Evolutionary conservation across 2,329 filamentous ascomycete genomes (phyloP).

Genomic region (Xylaria digitata): DNA sequence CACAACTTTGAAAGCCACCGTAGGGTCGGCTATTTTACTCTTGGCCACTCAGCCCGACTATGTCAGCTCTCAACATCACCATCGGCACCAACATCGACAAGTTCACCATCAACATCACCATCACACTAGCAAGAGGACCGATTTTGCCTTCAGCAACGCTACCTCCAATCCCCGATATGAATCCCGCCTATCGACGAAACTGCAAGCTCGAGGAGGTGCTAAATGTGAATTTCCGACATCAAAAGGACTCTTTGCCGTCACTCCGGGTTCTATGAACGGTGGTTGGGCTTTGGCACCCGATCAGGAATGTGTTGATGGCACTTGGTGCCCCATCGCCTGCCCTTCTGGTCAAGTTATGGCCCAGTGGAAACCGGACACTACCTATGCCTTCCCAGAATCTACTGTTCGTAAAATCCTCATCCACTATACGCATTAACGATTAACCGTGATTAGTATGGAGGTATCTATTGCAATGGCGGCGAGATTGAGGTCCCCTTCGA

Average conservation of each 20-base stretch:
- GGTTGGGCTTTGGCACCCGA: slow-evolving; percentile 86
- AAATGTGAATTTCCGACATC: slow-evolving; percentile 75
- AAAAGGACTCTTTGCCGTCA: slow-evolving; percentile 74
- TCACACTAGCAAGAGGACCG: slow-evolving; percentile 51
- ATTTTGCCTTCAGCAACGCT: slow-evolving; percentile 45
- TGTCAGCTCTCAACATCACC: slow-evolving; percentile 52
- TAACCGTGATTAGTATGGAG: slow-evolving; percentile 70
- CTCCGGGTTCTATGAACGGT: slow-evolving; percentile 71
- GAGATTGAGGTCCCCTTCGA: slow-evolving; percentile 76
- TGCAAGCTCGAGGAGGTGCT: slow-evolving; percentile 63
- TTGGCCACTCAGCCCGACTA: slow-evolving; percentile 56
- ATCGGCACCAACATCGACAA: slow-evolving; percentile 52
- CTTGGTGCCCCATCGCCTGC: slow-evolving; percentile 82
- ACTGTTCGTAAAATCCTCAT: slow-evolving; percentile 68
- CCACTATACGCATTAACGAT: slow-evolving; percentile 27
- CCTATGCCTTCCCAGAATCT: slow-evolving; percentile 75
- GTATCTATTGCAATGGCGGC: slow-evolving; percentile 77
- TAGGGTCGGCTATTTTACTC: slow-evolving; percentile 62
- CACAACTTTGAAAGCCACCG: slow-evolving; percentile 60
- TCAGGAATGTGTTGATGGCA: slow-evolving; percentile 72
- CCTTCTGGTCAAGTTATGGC: slow-evolving; percentile 79
- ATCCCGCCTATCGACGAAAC: slow-evolving; percentile 44
- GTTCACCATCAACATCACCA: slow-evolving; percentile 55
- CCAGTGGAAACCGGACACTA: slow-evolving; percentile 80
- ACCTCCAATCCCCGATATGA: slow-evolving; percentile 49